A percentile compares a stretch with the other conserved stretches of the same genome.
Conservation (phyloP, 2,329 filamentous ascomycete genomes). For the Epichloe scottii region DNA sequence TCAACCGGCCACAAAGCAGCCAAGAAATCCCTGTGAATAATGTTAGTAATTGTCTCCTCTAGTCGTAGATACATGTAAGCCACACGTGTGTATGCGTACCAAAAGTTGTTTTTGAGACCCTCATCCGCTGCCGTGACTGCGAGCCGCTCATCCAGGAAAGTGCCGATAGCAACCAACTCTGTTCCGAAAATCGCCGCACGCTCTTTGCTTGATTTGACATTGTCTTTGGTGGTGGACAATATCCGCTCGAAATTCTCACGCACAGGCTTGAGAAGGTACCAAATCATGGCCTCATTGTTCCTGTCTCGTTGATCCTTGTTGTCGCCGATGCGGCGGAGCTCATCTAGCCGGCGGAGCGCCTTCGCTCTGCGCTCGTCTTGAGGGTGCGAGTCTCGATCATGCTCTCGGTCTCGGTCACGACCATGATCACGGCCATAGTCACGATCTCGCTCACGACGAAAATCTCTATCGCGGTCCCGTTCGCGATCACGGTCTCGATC, state of each 20-base stretch:
- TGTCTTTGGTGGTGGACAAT: conserved; percentile 47
- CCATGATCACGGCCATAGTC: conserved; percentile 15
- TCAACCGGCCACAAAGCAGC: conserved; percentile 34
- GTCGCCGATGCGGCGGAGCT: conserved; percentile 33
- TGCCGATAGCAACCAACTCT: conserved; percentile 49
- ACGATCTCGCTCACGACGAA: conserved; percentile 11
- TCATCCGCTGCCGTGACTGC: conserved; percentile 28
- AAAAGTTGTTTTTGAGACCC: conserved; percentile 35
- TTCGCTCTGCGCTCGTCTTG: conserved; percentile 29
- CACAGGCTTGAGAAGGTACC: conserved; percentile 43
- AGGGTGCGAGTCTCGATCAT: conserved; percentile 17
- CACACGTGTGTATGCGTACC: conserved; percentile 25
- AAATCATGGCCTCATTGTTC: conserved; percentile 34
- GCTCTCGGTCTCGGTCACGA: conserved; percentile 12
- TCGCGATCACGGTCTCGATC: conserved; percentile 10
- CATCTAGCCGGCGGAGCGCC: conserved; percentile 28
- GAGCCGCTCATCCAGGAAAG: conserved; percentile 40
- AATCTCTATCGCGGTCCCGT: conserved; percentile 11
- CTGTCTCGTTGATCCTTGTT: conserved; percentile 34
- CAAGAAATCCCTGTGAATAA: conserved; percentile 28
- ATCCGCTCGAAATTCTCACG: conserved; percentile 47
- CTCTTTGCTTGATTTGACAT: conserved; percentile 48
- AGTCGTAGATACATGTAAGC: neutral
- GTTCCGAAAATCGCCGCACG: conserved; percentile 48
- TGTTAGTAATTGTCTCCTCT: conserved; percentile 10